Evolutionary conservation across 208 protist genomes (phyloP).

Genomic region (Jaenimonas drosophilae): DNA sequence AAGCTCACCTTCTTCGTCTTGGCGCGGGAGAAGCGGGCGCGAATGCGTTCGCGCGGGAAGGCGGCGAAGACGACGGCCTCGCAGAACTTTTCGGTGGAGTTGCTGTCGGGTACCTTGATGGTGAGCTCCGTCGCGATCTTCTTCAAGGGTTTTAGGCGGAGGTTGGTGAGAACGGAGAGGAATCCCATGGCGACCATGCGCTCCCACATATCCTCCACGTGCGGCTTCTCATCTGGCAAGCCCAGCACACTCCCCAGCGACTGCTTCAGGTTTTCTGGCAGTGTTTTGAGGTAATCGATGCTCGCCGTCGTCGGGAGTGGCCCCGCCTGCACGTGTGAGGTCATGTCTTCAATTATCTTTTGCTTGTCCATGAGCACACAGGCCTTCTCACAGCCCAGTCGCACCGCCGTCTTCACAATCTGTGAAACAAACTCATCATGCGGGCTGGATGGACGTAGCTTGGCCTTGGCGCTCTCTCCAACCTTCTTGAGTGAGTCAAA

Average conservation of each 20-base stretch:
- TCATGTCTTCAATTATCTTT: slow-evolving; percentile 84
- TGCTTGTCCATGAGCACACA: slow-evolving; percentile 85
- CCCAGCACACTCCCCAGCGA: slow-evolving; percentile 62
- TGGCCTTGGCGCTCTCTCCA: slow-evolving; percentile 83
- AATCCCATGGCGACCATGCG: slow-evolving; percentile 88
- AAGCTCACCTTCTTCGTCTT: slow-evolving; percentile 84
- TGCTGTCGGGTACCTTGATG: slow-evolving; percentile 61
- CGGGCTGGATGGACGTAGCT: slow-evolving; percentile 56
- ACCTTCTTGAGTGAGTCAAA: slow-evolving; percentile 88
- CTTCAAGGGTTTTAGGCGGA: slow-evolving; percentile 82
- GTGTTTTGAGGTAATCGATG: slow-evolving; percentile 78
- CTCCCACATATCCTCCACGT: slow-evolving; percentile 85
- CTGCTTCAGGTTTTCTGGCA: slow-evolving; percentile 69
- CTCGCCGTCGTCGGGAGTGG: slow-evolving; percentile 63
- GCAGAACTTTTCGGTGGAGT: slow-evolving; percentile 87
- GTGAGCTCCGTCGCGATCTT: slow-evolving; percentile 73
- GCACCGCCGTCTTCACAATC: slow-evolving; percentile 79
- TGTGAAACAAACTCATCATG: slow-evolving; percentile 76
- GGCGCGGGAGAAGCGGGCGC: slow-evolving; percentile 54
- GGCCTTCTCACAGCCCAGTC: slow-evolving; percentile 80
- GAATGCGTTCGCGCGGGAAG: slow-evolving; percentile 75
- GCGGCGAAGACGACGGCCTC: slow-evolving; percentile 81
- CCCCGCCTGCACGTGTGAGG: slow-evolving; percentile 62
- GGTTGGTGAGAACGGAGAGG: slow-evolving; percentile 77
- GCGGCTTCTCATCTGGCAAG: slow-evolving; percentile 63